phyloP scores from a whole-genome alignment of 192 early-diverging fungal species.

The Entomortierella lignicola region DNA sequence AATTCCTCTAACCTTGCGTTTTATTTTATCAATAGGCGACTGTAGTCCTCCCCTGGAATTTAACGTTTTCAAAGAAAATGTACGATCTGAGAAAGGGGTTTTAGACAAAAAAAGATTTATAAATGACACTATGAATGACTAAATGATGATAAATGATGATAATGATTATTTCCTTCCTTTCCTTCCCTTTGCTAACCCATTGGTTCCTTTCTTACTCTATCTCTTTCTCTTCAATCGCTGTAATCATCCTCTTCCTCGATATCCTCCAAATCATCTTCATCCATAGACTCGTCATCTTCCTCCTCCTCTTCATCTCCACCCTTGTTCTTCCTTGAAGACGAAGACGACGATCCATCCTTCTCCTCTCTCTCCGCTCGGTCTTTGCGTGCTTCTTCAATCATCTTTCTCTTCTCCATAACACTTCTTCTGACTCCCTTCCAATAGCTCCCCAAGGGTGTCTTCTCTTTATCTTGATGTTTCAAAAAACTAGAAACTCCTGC shows the following conservation, averaged over 20 bases:
- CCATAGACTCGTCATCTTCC: constrained; percentile 46
- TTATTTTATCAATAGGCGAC: too few species aligned
- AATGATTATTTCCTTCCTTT: too few species aligned
- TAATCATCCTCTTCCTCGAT: constrained; percentile 39
- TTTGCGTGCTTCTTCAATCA: constrained; percentile 52
- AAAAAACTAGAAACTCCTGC: constrained; percentile 43
- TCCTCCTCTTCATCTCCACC: constrained; percentile 12
- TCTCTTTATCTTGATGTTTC: constrained; percentile 48
- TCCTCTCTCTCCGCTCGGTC: constrained; percentile 29
- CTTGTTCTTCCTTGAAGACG: constrained; percentile 23
- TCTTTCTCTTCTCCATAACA: constrained; percentile 46
- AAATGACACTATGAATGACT: too few species aligned
- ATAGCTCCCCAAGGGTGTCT: constrained; percentile 42
- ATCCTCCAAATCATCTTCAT: constrained; percentile 52
- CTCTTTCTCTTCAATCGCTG: constrained; percentile 25
- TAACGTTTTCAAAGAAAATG: too few species aligned
- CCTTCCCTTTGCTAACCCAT: too few species aligned
- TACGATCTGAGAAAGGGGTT: too few species aligned
- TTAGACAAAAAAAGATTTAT: too few species aligned
- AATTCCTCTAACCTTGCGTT: too few species aligned
- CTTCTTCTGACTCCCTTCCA: constrained; percentile 53
- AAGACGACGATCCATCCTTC: constrained; percentile 3
- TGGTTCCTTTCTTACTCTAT: too few species aligned
- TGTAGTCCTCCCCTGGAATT: too few species aligned
- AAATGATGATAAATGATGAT: too few species aligned